phyloP scores from a whole-genome alignment of 768 basidiomycete genomes.

The Lactarius evosmus region DNA sequence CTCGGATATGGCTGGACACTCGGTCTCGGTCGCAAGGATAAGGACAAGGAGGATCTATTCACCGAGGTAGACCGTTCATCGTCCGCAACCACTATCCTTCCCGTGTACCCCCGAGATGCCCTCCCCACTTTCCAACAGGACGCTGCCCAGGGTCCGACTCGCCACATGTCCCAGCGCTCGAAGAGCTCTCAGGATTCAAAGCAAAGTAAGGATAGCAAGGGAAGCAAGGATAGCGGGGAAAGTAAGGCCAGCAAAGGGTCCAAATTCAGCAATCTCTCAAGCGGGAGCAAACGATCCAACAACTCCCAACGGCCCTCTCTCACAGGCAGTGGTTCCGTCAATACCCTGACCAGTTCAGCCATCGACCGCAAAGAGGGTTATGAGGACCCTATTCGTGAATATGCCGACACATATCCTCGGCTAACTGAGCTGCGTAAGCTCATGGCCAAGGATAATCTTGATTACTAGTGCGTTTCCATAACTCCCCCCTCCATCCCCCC shows the following conservation, averaged over 20 bases:
- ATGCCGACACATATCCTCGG: conserved; percentile 28
- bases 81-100: conserved; percentile 25
- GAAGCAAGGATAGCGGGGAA: not conserved
- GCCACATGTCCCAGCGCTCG: conserved; percentile 26
- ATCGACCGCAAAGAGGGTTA: conserved; percentile 30
- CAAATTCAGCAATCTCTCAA: conserved; percentile 21
- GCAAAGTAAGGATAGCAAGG: conserved; percentile 13
- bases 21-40: conserved; percentile 25
- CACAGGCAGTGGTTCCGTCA: conserved; percentile 25
- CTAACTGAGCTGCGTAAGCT: conserved; percentile 25
- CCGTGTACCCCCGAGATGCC: conserved; percentile 25
- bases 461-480: conserved; percentile 25
- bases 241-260: conserved; percentile 16
- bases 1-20: conserved; percentile 29
- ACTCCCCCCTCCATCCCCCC: not conserved
- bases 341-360: conserved; percentile 31
- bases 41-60: conserved; percentile 25
- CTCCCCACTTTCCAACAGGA: conserved; percentile 10
- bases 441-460: conserved; percentile 28
- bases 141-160: conserved; percentile 16
- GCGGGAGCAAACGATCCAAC: conserved; percentile 23
- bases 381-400: conserved; percentile 27
- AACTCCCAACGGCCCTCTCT: conserved; percentile 24
- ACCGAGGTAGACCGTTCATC: conserved; percentile 23
- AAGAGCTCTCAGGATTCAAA: conserved; percentile 20